Evolutionary conservation across 345 rosid species (phyloP), one percentile per base, ranked within the genome.

Genomic region (Boechera divaricarpa): DNA sequence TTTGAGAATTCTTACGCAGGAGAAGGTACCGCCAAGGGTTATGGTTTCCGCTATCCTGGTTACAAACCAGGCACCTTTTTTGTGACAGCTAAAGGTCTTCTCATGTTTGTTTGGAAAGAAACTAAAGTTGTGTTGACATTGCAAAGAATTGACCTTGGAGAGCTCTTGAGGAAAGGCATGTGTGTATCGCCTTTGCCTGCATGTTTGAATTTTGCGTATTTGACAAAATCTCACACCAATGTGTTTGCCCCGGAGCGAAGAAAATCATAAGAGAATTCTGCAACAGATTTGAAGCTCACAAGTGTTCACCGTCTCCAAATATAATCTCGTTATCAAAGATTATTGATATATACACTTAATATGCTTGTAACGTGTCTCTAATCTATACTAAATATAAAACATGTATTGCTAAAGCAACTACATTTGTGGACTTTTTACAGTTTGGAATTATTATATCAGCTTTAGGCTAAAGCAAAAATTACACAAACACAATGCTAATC

Each of bases 21-120:
- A 62, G 91, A 87, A 74, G 97, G 96, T 52, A 91, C 90, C 56
- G 92, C 97, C 8, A 87, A 93, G 56, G 95, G 97, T 28, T 93
- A 93, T 77, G 98, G 97, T 61, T 93, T 93, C 74, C 80, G 98
- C 38, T 93, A 91, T 86, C 96, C 97, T 3, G 94, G 94, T 42
- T 84, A 91, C 68, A 93, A 91, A 85, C 97, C 97, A 1, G 96
- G 98, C 65, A 81, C 89, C 0, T 89, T 93, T 64, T 93, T 80
- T 57, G 87, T 87, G 33, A 83, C 86, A 69, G 80, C 84, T 60
- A 80, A 87, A 77, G 92, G 87, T 73, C 77, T 87, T 61, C 97
- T 93, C 52, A 92, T 89, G 70, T 93, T 93, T 71, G 77, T 89
- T 59, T 93, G 97, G 98, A 93, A 89, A 81, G 97, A 87, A 69